Evolutionary conservation across 2,329 filamentous ascomycete species (phyloP), one percentile per base, ranked within the genome.

Genomic region (Alternaria incomplexa): DNA sequence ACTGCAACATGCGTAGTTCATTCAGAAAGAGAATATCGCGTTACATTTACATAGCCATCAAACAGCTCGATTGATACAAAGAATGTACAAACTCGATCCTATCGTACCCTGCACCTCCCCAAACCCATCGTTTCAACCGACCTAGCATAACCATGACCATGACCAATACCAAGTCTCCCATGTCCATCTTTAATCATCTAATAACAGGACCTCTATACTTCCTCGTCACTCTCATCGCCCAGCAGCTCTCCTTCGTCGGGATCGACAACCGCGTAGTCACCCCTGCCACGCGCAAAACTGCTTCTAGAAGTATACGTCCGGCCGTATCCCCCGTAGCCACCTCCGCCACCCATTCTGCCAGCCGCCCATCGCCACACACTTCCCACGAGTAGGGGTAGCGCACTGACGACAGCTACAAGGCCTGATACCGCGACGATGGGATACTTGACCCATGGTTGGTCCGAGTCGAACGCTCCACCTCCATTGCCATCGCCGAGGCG

Each of bases 171-270:
- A 52, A 25, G 40, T 22, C 11, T 44, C 36, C 20, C 32, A 54
- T 54, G n/a, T 28, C 15, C 5, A 20, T 28, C 32, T 12, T 12
- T 17, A 22, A 26, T 26, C 32, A 54, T 54, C 32, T 43, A 40
- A 54, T 28, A 25, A 54, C 25, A 44, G 23, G 22, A 54, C 30
- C 20, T 56, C 68, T 76, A 89, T 52, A 90, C 91, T 65, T 97
- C 95, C 75, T 97, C 93, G 68, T 97, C 95, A 70, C 93, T 93
- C 63, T 97, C 94, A 70, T 97, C 95, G 1, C 96, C 96, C 36
- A 99, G 82, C 70, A 99, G 83, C 83, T 98, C 95, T 52, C 95
- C 95, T 79, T 98, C 96, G 77, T 98, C 96, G 54, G 96, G 92
- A 73, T 97, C 93, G 55, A 97, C 93, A 73, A 91, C 87, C 15